phyloP scores from a whole-genome alignment of 495 filamentous ascomycete genomes.

The Neurospora cerealis region DNA sequence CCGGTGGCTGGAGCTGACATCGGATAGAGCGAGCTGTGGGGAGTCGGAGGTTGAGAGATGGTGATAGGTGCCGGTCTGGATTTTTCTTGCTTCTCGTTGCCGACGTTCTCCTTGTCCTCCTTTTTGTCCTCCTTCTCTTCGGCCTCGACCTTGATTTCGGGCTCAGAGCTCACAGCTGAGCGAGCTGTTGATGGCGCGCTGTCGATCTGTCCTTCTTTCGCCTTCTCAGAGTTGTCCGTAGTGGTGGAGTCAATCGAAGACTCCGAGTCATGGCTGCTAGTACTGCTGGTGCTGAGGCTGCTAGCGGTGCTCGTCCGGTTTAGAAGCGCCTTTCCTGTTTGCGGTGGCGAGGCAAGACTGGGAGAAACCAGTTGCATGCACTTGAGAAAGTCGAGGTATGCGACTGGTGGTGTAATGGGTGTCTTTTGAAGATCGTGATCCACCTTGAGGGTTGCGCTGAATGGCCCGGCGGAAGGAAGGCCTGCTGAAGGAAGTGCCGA shows the following conservation, averaged over 20 bases:
- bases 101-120: background rate
- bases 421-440: conserved; percentile 44
- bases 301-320: conserved; percentile 27
- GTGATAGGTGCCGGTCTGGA: conserved; percentile 19
- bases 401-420: conserved; percentile 83
- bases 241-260: conserved; percentile 6
- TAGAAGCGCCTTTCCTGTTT: conserved; percentile 28
- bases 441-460: conserved; percentile 20
- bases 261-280: conserved; percentile 19
- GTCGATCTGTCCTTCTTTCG: conserved; percentile 26
- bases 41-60: conserved; percentile 27
- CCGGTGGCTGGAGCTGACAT: conserved; percentile 49
- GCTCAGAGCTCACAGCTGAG: conserved; percentile 46
- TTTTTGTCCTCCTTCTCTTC: conserved; percentile 15
- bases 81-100: conserved; percentile 9
- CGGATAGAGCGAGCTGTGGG: conserved; percentile 36
- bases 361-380: conserved; percentile 55
- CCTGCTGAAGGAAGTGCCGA: conserved; percentile 24
- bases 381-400: conserved; percentile 89
- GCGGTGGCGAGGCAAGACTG: conserved; percentile 34
- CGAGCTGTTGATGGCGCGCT: conserved; percentile 45
- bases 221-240: conserved; percentile 25
- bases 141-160: conserved; percentile 33
- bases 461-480: conserved; percentile 24
- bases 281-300: conserved; percentile 18